Evolutionary conservation across 164 flowering plant species (phyloP).

Genomic region (Kingdonia uniflora): DNA sequence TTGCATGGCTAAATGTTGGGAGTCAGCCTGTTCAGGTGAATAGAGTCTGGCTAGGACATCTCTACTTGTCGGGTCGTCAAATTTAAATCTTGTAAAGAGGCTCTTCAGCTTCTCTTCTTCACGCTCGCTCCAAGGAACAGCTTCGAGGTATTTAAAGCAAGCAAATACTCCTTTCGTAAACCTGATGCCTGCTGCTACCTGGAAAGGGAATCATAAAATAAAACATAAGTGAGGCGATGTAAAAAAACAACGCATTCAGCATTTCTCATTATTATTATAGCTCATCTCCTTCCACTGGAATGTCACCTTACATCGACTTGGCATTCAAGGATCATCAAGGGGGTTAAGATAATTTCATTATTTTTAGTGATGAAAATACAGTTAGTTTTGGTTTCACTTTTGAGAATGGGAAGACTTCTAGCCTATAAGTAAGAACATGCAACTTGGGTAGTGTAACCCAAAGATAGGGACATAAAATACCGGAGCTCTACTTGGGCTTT

Average conservation of each 20-base stretch:
- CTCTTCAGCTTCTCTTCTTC: conserved; percentile 80
- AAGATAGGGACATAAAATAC: no score
- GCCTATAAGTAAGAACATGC: no score
- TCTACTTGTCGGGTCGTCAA: conserved; percentile 40
- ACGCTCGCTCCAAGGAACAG: conserved; percentile 90
- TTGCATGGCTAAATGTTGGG: conserved; percentile 46
- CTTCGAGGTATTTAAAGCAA: conserved; percentile 78
- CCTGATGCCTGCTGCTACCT: conserved; percentile 73
- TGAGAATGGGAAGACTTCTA: no score
- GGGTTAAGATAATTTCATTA: no score
- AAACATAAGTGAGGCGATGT: neutral
- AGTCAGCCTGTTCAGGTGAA: conserved; percentile 17
- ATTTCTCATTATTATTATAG: neutral
- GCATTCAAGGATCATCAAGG: no score
- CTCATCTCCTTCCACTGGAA: no score
- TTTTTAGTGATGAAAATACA: no score
- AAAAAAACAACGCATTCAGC: neutral
- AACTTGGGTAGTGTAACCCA: no score
- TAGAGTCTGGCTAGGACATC: conserved; percentile 64
- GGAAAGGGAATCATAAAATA: conserved; percentile 1
- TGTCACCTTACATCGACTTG: no score
- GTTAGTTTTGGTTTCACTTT: no score
- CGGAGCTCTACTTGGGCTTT: no score
- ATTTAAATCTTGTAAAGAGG: conserved; percentile 39
- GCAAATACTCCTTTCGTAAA: conserved; percentile 53